Evolutionary conservation across 2,329 filamentous ascomycete species (phyloP).

Genomic region (Trichoderma afroharzianum): DNA sequence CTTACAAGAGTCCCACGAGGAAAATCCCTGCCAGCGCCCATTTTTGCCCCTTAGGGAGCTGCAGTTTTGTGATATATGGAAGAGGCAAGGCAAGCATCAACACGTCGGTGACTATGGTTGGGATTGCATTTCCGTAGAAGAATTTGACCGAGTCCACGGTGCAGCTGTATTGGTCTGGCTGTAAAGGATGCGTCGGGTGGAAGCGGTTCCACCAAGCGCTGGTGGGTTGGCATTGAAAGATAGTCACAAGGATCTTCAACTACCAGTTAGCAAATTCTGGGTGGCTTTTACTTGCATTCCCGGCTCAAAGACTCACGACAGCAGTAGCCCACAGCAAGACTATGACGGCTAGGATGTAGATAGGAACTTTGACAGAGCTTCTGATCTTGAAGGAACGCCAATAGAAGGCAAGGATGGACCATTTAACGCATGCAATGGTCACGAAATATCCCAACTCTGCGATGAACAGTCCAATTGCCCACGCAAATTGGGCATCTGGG

Average conservation of each 20-base stretch:
- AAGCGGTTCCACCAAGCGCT: slow-evolving; percentile 23
- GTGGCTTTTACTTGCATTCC: background rate
- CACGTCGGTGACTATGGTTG: slow-evolving; percentile 28
- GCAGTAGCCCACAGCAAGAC: slow-evolving; percentile 22
- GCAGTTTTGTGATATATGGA: slow-evolving; percentile 27
- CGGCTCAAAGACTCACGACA: slow-evolving; percentile 20
- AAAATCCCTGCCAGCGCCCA: slow-evolving; percentile 26
- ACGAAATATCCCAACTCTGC: slow-evolving; percentile 23
- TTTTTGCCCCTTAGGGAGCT: slow-evolving; percentile 25
- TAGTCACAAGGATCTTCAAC: slow-evolving; percentile 19
- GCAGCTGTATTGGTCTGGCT: slow-evolving; percentile 18
- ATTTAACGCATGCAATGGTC: slow-evolving; percentile 22
- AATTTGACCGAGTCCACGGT: slow-evolving; percentile 23
- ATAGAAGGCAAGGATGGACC: slow-evolving; percentile 26
- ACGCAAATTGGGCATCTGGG: slow-evolving; percentile 21
- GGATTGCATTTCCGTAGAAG: slow-evolving; percentile 29
- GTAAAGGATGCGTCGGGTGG: slow-evolving; percentile 18
- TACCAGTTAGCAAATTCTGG: background rate
- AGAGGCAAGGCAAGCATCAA: slow-evolving; percentile 29
- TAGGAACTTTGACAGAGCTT: slow-evolving; percentile 21
- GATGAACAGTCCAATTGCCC: slow-evolving; percentile 24
- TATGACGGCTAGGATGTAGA: slow-evolving; percentile 20
- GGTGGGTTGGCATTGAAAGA: slow-evolving; percentile 22
- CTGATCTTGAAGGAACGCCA: slow-evolving; percentile 25
- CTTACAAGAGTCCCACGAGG: slow-evolving; percentile 26